These are phyloP conservation scores for Trichophyton verrucosum DNA, from an alignment of 2,329 filamentous ascomycete species.

Conservation along the genomic window DNA sequence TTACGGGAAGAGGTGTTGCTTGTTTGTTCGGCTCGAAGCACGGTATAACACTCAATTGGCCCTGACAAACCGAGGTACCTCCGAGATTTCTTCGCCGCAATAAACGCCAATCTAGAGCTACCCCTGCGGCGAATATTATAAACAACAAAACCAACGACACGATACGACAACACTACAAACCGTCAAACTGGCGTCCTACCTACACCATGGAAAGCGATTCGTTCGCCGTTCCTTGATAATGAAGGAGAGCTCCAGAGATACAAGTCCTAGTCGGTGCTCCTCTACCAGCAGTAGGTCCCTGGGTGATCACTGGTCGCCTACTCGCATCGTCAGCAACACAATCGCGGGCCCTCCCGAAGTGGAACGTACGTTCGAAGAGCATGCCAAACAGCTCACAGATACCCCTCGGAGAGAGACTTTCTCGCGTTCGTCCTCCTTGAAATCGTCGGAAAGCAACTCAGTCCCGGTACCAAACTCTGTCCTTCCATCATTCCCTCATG, in stretches of 20 bases:
- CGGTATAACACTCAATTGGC: background rate
- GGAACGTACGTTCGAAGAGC: background rate
- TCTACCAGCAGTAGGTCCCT: background rate
- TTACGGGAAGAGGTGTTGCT: background rate
- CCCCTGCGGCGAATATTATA: too few species aligned
- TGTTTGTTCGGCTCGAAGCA: background rate
- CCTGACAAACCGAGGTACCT: background rate
- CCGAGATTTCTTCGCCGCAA: background rate
- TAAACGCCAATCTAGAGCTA: background rate
- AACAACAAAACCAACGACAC: background rate
- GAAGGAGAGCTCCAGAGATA: background rate
- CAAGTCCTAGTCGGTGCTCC: background rate
- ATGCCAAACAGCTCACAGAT: slow-evolving; percentile 15
- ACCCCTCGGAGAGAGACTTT: slow-evolving; percentile 15
- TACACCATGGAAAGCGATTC: slow-evolving; percentile 37
- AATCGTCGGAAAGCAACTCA: slow-evolving; percentile 12
- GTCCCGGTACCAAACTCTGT: slow-evolving; percentile 18
- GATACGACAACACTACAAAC: background rate
- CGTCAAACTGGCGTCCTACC: slow-evolving; percentile 33
- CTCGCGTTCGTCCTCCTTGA: slow-evolving; percentile 14
- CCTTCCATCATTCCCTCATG: slow-evolving; percentile 30
- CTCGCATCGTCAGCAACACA: background rate
- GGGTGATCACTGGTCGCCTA: background rate
- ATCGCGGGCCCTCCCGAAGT: background rate
- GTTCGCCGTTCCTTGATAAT: slow-evolving; percentile 24